A percentile compares a stretch with the other conserved stretches of the same genome.
Conservation (phyloP, 768 basidiomycete species). For the Nidula microcarpa region DNA sequence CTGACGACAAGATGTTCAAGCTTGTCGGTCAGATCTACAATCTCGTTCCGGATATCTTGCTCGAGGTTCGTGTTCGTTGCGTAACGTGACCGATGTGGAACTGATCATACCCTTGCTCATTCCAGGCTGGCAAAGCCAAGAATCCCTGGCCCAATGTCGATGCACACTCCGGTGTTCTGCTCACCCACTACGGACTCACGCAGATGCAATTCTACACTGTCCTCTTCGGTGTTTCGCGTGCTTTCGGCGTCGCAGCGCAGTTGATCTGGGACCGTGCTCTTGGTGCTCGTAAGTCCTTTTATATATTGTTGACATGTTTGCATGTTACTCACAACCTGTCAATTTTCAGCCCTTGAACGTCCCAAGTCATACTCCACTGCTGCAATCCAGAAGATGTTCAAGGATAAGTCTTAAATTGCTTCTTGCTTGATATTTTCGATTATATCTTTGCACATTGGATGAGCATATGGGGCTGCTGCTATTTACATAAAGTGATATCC, state of each 20-base stretch:
- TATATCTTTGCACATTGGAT: too few species aligned
- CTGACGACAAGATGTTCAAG: constrained; percentile 88
- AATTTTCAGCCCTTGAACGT: constrained; percentile 67
- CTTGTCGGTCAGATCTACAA: constrained; percentile 88
- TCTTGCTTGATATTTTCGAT: neutral
- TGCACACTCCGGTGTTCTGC: constrained; percentile 89
- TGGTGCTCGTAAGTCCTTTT: constrained; percentile 74
- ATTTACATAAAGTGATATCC: too few species aligned
- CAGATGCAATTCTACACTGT: constrained; percentile 98
- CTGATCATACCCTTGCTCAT: constrained; percentile 1
- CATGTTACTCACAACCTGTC: neutral
- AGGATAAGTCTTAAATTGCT: constrained; percentile 37
- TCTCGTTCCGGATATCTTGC: constrained; percentile 85
- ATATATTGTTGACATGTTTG: neutral
- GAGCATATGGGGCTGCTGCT: too few species aligned
- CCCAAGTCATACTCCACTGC: constrained; percentile 89
- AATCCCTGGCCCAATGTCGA: constrained; percentile 98
- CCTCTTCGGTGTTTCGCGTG: constrained; percentile 94
- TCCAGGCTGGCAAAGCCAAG: constrained; percentile 84
- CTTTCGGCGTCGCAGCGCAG: constrained; percentile 85
- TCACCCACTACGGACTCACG: constrained; percentile 81
- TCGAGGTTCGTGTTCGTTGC: constrained; percentile 48
- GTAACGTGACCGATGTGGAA: neutral
- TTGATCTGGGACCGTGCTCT: constrained; percentile 93
- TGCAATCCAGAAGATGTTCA: constrained; percentile 78